Conservation (phyloP, 805 yeast species). For the Ogataea siamensis region DNA sequence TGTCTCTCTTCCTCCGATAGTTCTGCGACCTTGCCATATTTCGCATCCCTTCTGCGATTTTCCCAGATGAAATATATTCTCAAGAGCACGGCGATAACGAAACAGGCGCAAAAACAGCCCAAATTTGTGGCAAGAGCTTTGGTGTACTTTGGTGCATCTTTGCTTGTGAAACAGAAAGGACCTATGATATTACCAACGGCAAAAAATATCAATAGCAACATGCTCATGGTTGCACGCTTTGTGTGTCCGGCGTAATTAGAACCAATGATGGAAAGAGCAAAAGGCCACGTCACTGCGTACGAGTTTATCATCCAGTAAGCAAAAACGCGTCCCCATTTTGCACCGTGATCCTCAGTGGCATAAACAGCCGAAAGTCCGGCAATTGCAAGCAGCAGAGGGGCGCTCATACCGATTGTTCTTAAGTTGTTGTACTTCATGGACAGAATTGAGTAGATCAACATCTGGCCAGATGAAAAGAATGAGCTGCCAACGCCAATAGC, state of each 20-base stretch:
- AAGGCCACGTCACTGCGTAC: constrained; percentile 29
- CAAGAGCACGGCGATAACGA: constrained; percentile 30
- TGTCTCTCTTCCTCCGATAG: constrained; percentile 27
- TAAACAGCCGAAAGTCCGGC: constrained; percentile 28
- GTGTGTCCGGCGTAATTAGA: constrained; percentile 50
- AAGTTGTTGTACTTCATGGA: constrained; percentile 19
- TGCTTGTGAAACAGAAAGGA: constrained; percentile 45
- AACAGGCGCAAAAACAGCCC: constrained; percentile 40
- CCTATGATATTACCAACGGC: constrained; percentile 57
- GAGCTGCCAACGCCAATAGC: constrained; percentile 24
- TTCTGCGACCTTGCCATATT: constrained; percentile 26
- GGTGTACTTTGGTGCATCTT: constrained; percentile 44
- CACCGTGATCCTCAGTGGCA: constrained; percentile 26
- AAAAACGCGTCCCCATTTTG: constrained; percentile 32
- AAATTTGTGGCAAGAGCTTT: constrained; percentile 40
- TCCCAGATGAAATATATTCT: constrained; percentile 33
- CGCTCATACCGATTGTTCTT: constrained; percentile 24
- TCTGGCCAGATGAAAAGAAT: constrained; percentile 27
- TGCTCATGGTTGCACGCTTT: constrained; percentile 46
- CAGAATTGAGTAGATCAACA: constrained; percentile 19
- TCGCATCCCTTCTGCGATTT: constrained; percentile 41
- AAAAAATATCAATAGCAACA: constrained; percentile 43
- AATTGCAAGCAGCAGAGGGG: constrained; percentile 27
- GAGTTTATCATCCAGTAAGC: constrained; percentile 35
- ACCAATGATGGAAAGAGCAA: constrained; percentile 28